Evolutionary conservation across 2,329 filamentous ascomycete species (phyloP), one percentile per base, ranked within the genome.

Genomic region (Calonectria honghensis): DNA sequence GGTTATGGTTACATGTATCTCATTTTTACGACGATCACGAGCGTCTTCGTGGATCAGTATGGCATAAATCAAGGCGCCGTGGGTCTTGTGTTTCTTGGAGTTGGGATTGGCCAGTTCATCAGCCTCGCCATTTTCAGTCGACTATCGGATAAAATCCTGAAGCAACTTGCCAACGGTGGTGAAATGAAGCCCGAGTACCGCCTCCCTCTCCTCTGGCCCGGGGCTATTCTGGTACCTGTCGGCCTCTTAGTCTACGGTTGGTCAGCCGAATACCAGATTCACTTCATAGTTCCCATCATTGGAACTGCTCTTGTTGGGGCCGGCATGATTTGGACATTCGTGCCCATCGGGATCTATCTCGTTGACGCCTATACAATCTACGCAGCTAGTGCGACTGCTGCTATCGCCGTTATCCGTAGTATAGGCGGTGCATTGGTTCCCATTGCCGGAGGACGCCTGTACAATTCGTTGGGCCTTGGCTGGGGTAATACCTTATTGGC

Each of bases 1-100:
- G 87, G 87, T 78, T 92, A 91, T 78, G 91, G 90, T 0, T 90
- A 92, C 52, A 80, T 92, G 0, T 92, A 92, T 80, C 87, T 89
- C 81, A 86, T 87, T 73, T 82, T 89, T 1, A 86, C 85, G 5
- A 84, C 87, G 0, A 81, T 89, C n/a, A 87, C 87, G 14, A 85
- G 88, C 76, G 90, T 91, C 35, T 94, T 93, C 81, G 84, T 87
- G 70, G 88, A 92, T 78, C 75, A 86, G 6, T 87, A 92, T 27
- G 90, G 90, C 39, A 94, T 91, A 91, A 86, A 87, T 59, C 83
- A 83, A 4, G 82, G 93, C 0, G 83, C 87, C 6, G 87, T 89
- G 14, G 69, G 72, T 32, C 65, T 79, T 20, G 70, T 76, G 4
- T 79, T 77, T 59, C 72, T 79, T 16, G 72, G 73, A 2, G 71